These are phyloP conservation scores for Bruguiera hainesii DNA, from an alignment of 441 rosid species.

Conservation along the genomic window DNA sequence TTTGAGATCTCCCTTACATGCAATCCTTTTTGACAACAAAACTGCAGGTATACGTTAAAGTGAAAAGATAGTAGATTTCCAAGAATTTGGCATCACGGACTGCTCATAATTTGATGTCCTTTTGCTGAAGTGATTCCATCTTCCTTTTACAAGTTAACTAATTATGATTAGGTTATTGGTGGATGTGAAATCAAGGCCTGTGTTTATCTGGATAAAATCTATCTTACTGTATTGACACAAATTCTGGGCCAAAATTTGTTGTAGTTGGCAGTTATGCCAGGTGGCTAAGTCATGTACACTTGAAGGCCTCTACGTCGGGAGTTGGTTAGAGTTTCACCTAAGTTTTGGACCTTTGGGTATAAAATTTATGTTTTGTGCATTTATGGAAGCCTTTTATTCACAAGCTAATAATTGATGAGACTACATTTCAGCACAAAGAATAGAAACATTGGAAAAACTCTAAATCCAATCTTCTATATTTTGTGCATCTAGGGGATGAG, in stretches of 20 bases:
- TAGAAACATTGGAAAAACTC: no score
- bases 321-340: constrained; percentile 3
- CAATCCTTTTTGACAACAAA: no score
- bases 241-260: neutral
- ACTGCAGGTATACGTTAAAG: no score
- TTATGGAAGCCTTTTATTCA: neutral
- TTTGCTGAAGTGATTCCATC: neutral
- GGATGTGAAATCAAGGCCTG: neutral
- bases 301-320: neutral
- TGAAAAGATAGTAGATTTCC: no score
- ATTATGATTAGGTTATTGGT: no score
- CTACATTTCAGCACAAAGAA: neutral
- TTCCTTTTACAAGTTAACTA: no score
- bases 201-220: neutral
- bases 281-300: neutral
- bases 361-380: neutral
- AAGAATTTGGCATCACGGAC: no score
- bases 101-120: neutral
- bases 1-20: no score
- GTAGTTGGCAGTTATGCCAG: neutral
- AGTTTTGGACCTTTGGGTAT: neutral
- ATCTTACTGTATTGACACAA: neutral
- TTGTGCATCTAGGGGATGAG: no score
- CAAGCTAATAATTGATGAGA: neutral
- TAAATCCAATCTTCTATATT: no score